Evolutionary conservation across 2,329 filamentous ascomycete genomes (phyloP).

Genomic region (Aplosporella prunicola): DNA sequence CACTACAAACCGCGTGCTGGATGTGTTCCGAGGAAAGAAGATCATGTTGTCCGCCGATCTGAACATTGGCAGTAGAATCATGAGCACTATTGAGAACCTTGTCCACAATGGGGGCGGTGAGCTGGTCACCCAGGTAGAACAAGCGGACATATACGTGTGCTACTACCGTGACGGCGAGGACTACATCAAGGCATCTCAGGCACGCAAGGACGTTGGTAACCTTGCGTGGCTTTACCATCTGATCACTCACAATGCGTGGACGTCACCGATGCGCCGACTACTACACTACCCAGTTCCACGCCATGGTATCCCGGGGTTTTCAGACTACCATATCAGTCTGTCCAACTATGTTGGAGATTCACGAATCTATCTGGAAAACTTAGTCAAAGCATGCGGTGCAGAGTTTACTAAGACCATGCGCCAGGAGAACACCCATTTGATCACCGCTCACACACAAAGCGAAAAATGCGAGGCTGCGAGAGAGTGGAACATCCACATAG

Average conservation of each 20-base stretch:
- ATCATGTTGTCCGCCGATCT: slow-evolving; percentile 72
- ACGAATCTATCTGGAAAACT: slow-evolving; percentile 83
- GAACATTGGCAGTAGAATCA: slow-evolving; percentile 56
- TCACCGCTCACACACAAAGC: slow-evolving; percentile 79
- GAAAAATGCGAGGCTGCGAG: slow-evolving; percentile 88
- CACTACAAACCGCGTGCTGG: slow-evolving; percentile 19
- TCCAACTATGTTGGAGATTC: slow-evolving; percentile 97
- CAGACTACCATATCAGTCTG: slow-evolving; percentile 68
- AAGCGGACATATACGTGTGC: slow-evolving; percentile 77
- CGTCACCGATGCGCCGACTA: slow-evolving; percentile 69
- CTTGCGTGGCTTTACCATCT: slow-evolving; percentile 89
- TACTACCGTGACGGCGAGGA: slow-evolving; percentile 74
- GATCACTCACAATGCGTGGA: slow-evolving; percentile 83
- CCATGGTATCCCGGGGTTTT: slow-evolving; percentile 69
- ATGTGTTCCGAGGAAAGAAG: slow-evolving; percentile 68
- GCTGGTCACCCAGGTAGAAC: slow-evolving; percentile 54
- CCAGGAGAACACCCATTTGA: slow-evolving; percentile 87
- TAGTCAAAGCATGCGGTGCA: slow-evolving; percentile 74
- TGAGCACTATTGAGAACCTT: slow-evolving; percentile 58
- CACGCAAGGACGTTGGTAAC: slow-evolving; percentile 78
- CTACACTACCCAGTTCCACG: slow-evolving; percentile 83
- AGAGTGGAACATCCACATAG: slow-evolving; percentile 82
- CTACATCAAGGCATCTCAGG: slow-evolving; percentile 66
- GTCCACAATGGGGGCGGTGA: slow-evolving; percentile 62
- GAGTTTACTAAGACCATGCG: slow-evolving; percentile 93